Evolutionary conservation across 495 filamentous ascomycete genomes (phyloP).

Genomic region (Penicillium goetzii): DNA sequence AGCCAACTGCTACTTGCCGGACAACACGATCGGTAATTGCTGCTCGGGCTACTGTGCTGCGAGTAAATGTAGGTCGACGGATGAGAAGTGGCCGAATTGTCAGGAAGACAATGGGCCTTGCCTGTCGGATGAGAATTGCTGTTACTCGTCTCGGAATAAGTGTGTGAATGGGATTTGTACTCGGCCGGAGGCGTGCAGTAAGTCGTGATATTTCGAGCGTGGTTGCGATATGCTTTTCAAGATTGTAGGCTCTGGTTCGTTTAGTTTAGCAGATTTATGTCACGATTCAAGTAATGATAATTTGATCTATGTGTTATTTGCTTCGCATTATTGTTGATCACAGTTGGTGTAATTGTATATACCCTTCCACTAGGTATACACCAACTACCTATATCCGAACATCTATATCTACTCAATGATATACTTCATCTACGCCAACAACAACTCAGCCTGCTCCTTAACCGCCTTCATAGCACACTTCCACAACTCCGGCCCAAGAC

Average conservation of each 20-base stretch:
- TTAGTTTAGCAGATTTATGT: background rate
- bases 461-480: conserved; percentile 34
- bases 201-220: background rate
- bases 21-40: conserved; percentile 22
- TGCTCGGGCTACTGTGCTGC: conserved; percentile 37
- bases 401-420: background rate
- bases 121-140: conserved; percentile 29
- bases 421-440: conserved; percentile 10
- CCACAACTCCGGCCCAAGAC: conserved; percentile 41
- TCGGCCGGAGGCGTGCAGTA: background rate
- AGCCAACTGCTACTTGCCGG: conserved; percentile 24
- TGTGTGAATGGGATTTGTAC: conserved; percentile 31
- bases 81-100: conserved; percentile 32
- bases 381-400: background rate
- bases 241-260: background rate
- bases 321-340: background rate
- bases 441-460: conserved; percentile 32
- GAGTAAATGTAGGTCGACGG: conserved; percentile 30
- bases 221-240: background rate
- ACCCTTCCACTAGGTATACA: background rate
- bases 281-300: background rate
- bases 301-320: background rate
- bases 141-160: conserved; percentile 25
- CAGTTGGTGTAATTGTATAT: background rate
- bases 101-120: conserved; percentile 29